Conservation (phyloP, 352 stramenopile genomes). For the Phytophthora tentaculata region DNA sequence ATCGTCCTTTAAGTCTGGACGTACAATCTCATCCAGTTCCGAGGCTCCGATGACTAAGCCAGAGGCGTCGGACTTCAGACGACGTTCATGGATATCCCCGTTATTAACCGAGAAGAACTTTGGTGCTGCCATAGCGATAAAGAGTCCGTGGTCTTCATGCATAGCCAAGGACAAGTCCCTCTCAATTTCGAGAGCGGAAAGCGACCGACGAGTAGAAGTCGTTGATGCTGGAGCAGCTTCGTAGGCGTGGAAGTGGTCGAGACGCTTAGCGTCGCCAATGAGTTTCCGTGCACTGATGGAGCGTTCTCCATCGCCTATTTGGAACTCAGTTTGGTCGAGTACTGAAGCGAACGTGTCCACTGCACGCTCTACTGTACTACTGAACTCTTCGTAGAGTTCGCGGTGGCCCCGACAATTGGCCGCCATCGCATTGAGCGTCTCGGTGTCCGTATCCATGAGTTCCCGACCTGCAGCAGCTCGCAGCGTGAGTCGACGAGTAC, state of each 20-base stretch:
- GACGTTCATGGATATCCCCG: slow-evolving; percentile 23
- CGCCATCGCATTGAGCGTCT: slow-evolving; percentile 23
- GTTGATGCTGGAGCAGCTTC: slow-evolving; percentile 26
- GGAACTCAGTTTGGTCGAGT: slow-evolving; percentile 51
- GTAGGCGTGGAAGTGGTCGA: slow-evolving; percentile 79
- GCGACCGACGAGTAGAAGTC: slow-evolving; percentile 1
- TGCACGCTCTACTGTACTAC: slow-evolving; percentile 42
- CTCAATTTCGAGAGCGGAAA: slow-evolving; percentile 15
- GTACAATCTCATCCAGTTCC: slow-evolving; percentile 37
- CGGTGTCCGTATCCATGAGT: slow-evolving; percentile 26
- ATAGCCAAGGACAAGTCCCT: slow-evolving; percentile 53
- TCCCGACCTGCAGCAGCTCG: slow-evolving; percentile 47
- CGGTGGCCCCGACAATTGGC: slow-evolving; percentile 50
- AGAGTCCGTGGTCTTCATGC: slow-evolving; percentile 65
- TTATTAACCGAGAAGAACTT: slow-evolving; percentile 53
- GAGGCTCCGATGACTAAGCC: slow-evolving; percentile 51
- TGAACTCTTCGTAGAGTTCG: slow-evolving; percentile 50
- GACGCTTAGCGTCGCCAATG: slow-evolving; percentile 46
- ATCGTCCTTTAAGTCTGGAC: slow-evolving; percentile 56
- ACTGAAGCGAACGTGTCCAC: slow-evolving; percentile 45
- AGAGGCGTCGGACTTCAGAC: slow-evolving; percentile 37
- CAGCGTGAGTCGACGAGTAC: slow-evolving; percentile 56
- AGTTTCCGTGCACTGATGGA: slow-evolving; percentile 45
- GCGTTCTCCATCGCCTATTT: slow-evolving; percentile 39
- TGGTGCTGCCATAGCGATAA: slow-evolving; percentile 58